These are phyloP conservation scores for Tulasnella sp. DNA, from an alignment of 768 basidiomycete species.

Conservation along the genomic window DNA sequence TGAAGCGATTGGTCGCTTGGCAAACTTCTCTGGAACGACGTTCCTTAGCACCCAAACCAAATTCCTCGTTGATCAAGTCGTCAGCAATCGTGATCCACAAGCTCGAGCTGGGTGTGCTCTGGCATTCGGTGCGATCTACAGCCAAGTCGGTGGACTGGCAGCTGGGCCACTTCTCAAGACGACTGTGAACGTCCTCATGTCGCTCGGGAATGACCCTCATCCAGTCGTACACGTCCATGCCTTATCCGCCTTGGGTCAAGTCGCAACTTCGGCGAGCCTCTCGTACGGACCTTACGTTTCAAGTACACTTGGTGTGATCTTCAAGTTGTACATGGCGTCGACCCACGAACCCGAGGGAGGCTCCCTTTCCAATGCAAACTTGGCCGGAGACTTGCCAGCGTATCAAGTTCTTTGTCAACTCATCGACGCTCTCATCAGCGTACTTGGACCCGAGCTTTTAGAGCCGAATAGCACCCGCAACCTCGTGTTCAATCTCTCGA, in stretches of 20 bases:
- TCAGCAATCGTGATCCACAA: conserved; percentile 86
- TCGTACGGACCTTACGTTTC: conserved; percentile 84
- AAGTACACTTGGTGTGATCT: conserved; percentile 77
- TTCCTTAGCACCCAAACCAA: conserved; percentile 85
- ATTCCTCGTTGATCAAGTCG: conserved; percentile 82
- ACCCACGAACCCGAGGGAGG: conserved; percentile 93
- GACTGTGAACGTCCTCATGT: conserved; percentile 89
- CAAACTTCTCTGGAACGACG: conserved; percentile 66
- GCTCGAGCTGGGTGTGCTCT: conserved; percentile 88
- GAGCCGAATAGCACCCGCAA: conserved; percentile 72
- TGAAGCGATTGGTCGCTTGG: conserved; percentile 79
- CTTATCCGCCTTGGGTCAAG: conserved; percentile 68
- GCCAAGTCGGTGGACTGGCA: conserved; percentile 84
- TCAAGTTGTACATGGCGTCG: conserved; percentile 81
- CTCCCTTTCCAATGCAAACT: conserved; percentile 64
- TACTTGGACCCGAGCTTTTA: conserved; percentile 90
- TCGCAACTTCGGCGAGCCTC: conserved; percentile 85
- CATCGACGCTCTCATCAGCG: conserved; percentile 84
- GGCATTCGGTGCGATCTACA: conserved; percentile 86
- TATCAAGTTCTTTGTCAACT: conserved; percentile 88
- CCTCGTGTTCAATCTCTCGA: conserved; percentile 72
- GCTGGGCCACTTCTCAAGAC: conserved; percentile 92
- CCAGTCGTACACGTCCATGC: conserved; percentile 95
- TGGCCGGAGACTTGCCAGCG: conserved; percentile 81
- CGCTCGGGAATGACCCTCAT: conserved; percentile 90